These are phyloP conservation scores for Gyromitra esculenta DNA, from an alignment of 2,329 filamentous ascomycete genomes.

Conservation along the genomic window DNA sequence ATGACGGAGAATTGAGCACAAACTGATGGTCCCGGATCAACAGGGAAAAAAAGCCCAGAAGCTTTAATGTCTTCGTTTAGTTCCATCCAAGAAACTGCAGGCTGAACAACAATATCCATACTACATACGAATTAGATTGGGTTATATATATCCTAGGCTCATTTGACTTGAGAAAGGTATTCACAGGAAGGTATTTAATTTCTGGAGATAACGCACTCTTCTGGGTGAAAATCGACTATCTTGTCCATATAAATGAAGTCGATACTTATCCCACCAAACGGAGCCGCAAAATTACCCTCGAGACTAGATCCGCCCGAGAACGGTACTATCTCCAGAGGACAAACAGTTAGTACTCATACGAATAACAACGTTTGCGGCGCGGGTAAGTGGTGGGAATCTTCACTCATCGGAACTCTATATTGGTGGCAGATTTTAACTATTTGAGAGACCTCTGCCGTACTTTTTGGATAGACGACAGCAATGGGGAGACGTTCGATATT, in stretches of 20 bases:
- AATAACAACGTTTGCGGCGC: not conserved
- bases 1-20: slow-evolving; percentile 56
- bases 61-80: slow-evolving; percentile 79
- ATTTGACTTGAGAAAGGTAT: too few relatives aligned
- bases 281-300: slow-evolving; percentile 89
- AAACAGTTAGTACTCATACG: not conserved
- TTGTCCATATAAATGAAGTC: slow-evolving; percentile 90
- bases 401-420: slow-evolving; percentile 78
- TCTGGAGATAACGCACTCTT: slow-evolving; percentile 65
- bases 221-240: slow-evolving; percentile 79
- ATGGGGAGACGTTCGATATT: slow-evolving; percentile 71
- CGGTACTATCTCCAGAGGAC: slow-evolving; percentile 64
- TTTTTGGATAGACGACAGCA: slow-evolving; percentile 72
- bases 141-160: not conserved
- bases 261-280: slow-evolving; percentile 85
- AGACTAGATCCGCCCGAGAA: slow-evolving; percentile 87
- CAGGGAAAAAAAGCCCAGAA: slow-evolving; percentile 85
- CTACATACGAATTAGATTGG: slow-evolving; percentile 38
- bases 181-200: not conserved
- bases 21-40: slow-evolving; percentile 77
- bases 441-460: slow-evolving; percentile 69
- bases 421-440: slow-evolving; percentile 77
- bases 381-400: slow-evolving; percentile 2
- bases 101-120: slow-evolving; percentile 93
- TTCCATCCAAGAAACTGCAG: slow-evolving; percentile 90